Conservation (phyloP, 805 yeast species). For the Torulaspora microellipsoides region DNA sequence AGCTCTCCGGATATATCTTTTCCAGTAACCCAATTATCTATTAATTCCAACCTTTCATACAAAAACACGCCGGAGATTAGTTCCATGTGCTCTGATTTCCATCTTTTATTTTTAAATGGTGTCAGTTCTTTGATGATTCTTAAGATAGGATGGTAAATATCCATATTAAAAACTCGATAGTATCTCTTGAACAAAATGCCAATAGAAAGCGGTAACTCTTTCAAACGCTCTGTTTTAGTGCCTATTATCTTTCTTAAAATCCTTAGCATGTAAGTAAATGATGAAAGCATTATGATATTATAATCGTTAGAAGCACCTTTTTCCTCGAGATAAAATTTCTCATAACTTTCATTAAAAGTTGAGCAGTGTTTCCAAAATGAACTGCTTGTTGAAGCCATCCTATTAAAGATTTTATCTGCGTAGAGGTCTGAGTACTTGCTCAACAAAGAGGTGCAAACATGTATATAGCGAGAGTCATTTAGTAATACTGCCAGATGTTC, state of each 20-base stretch:
- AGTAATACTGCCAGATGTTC: conserved; percentile 68
- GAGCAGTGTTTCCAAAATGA: conserved; percentile 32
- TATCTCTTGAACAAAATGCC: conserved; percentile 37
- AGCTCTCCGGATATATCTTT: conserved; percentile 71
- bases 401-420: conserved; percentile 31
- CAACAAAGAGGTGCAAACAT: conserved; percentile 24
- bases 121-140: conserved; percentile 72
- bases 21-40: conserved; percentile 87
- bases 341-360: conserved; percentile 12
- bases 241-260: conserved; percentile 55
- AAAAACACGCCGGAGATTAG: conserved; percentile 81
- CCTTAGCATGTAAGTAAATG: conserved; percentile 37
- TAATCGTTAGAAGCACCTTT: background rate
- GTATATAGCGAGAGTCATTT: conserved; percentile 63
- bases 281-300: conserved; percentile 14
- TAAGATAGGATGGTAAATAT: conserved; percentile 64
- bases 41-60: conserved; percentile 62
- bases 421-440: conserved; percentile 28
- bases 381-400: conserved; percentile 16
- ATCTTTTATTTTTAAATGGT: conserved; percentile 88
- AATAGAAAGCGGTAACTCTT: conserved; percentile 32
- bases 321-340: conserved; percentile 1
- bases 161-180: conserved; percentile 54
- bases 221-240: conserved; percentile 63
- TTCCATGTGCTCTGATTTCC: conserved; percentile 94